A percentile compares a stretch with the other conserved stretches of the same genome.
These are phyloP conservation scores for Hypoxylon sp. DNA, from an alignment of 2,329 filamentous ascomycete genomes.

Conservation along the genomic window DNA sequence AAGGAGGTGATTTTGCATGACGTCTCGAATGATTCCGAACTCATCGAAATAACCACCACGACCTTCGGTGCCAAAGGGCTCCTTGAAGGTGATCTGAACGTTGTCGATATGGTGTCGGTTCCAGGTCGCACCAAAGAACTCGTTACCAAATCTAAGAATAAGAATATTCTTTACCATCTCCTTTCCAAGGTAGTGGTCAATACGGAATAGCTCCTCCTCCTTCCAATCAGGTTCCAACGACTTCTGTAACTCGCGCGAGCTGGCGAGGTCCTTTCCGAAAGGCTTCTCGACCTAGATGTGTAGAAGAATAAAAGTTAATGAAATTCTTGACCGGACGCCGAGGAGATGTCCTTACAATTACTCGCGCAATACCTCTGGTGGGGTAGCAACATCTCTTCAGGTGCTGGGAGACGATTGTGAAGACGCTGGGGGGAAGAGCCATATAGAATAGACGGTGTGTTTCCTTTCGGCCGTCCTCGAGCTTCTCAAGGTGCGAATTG, in stretches of 20 bases:
- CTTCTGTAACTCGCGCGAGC: constrained; percentile 94
- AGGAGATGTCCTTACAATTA: constrained; percentile 78
- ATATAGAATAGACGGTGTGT: constrained; percentile 98
- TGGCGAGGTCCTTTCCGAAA: constrained; percentile 95
- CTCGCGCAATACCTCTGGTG: constrained; percentile 87
- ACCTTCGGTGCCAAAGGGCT: constrained; percentile 98
- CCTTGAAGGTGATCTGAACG: constrained; percentile 99
- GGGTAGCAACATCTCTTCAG: constrained; percentile 98
- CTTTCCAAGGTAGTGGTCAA: constrained; percentile 99
- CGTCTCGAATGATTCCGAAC: constrained; percentile 98
- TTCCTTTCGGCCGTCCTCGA: constrained; percentile 87
- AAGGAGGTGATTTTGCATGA: constrained; percentile 99
- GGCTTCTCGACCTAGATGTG: constrained; percentile 90
- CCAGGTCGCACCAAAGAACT: constrained; percentile 98
- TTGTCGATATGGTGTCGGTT: constrained; percentile 99
- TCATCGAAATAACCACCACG: constrained; percentile 99
- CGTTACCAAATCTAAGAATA: constrained; percentile 97
- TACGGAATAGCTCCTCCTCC: constrained; percentile 98
- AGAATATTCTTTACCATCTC: constrained; percentile 99
- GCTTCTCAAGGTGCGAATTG: constrained; percentile 85
- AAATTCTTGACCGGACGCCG: background rate
- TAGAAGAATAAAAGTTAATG: constrained; percentile 38
- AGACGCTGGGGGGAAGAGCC: constrained; percentile 97
- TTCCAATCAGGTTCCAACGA: constrained; percentile 98
- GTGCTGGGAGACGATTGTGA: constrained; percentile 97